phyloP scores from a whole-genome alignment of 345 rosid genomes.

The Erysimum cheiranthoides region DNA sequence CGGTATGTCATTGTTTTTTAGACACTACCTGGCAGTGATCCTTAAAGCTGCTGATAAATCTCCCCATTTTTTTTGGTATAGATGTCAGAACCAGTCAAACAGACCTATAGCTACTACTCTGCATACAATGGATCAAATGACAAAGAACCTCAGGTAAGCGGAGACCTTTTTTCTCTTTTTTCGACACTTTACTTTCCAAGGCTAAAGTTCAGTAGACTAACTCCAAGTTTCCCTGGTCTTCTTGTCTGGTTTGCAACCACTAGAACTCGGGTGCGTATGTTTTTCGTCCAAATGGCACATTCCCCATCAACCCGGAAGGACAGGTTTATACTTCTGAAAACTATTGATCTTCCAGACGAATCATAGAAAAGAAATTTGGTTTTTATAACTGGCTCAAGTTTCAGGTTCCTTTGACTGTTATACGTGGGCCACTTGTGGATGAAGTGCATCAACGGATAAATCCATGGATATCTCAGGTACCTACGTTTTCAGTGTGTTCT shows the following conservation, averaged over 20 bases:
- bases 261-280: conserved; percentile 92
- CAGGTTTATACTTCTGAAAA: conserved; percentile 57
- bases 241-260: conserved; percentile 36
- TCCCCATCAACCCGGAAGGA: conserved; percentile 57
- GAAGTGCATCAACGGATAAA: conserved; percentile 88
- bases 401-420: conserved; percentile 72
- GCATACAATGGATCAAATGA: conserved; percentile 68
- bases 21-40: conserved; percentile 11
- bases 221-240: conserved; percentile 33
- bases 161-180: background rate
- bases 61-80: conserved; percentile 44
- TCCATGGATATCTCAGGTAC: conserved; percentile 91
- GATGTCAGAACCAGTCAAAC: conserved; percentile 74
- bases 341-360: conserved; percentile 11
- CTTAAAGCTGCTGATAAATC: conserved; percentile 36
- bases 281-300: conserved; percentile 93
- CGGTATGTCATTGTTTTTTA: conserved; percentile 51
- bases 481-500: conserved; percentile 11
- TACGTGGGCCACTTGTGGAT: conserved; percentile 75
- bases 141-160: conserved; percentile 76
- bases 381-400: conserved; percentile 37
- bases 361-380: conserved; percentile 14
- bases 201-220: conserved; percentile 27
- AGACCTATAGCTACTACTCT: conserved; percentile 74
- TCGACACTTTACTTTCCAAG: conserved; percentile 26